Conservation (phyloP, 2,329 filamentous ascomycete species). For the Aspergillus candidus region DNA sequence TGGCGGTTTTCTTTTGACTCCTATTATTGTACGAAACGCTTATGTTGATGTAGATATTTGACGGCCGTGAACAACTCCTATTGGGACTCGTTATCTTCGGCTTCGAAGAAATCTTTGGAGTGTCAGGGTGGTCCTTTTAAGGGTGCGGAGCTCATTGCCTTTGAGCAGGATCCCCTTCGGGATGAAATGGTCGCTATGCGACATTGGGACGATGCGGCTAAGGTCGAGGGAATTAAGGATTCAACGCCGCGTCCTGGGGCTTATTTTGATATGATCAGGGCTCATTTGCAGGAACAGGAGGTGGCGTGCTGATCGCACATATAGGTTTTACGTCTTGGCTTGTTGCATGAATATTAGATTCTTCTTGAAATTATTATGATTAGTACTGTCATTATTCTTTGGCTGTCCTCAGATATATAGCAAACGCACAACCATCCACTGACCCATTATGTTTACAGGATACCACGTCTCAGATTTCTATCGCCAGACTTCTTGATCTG, state of each 20-base stretch:
- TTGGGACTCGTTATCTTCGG: constrained; percentile 30
- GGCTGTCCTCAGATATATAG: too few relatives aligned
- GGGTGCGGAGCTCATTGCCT: constrained; percentile 23
- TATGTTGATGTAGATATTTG: constrained; percentile 25
- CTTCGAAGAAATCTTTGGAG: constrained; percentile 33
- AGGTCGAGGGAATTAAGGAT: constrained; percentile 23
- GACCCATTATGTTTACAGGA: too few relatives aligned
- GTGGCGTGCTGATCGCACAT: neutral
- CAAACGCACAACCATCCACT: too few relatives aligned
- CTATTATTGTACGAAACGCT: too few relatives aligned
- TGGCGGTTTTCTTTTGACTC: too few relatives aligned
- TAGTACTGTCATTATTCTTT: too few relatives aligned
- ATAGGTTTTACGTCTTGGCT: too few relatives aligned
- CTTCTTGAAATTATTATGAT: too few relatives aligned
- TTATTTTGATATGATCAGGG: constrained; percentile 23
- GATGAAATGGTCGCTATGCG: constrained; percentile 33
- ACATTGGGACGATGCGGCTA: constrained; percentile 35
- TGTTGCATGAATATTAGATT: too few relatives aligned
- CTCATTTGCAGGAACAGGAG: constrained; percentile 16
- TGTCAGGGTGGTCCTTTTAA: constrained; percentile 36
- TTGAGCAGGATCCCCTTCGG: constrained; percentile 27
- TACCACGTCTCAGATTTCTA: too few relatives aligned
- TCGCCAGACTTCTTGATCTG: too few relatives aligned
- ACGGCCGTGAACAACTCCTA: constrained; percentile 30
- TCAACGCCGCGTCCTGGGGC: constrained; percentile 21